Evolutionary conservation across 2,329 filamentous ascomycete species (phyloP).

Genomic region (Venturia carpophila): DNA sequence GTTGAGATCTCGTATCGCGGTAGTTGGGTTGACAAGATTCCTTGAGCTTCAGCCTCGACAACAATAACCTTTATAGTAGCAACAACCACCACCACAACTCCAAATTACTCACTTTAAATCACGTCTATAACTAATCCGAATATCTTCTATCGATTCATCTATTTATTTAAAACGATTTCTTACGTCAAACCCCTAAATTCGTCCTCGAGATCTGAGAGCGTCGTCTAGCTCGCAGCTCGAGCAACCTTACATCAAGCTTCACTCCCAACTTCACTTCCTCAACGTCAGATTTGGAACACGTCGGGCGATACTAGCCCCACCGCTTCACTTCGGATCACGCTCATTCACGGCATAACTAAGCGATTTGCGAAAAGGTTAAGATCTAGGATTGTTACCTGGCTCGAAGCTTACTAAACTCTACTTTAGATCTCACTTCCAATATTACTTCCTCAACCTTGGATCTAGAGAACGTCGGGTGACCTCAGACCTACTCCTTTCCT

Average conservation of each 20-base stretch:
- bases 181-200: not conserved
- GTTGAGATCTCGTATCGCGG: not conserved
- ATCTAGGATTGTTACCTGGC: not conserved
- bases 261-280: not conserved
- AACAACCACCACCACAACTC: not conserved
- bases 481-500: too few relatives aligned
- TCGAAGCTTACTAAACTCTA: too few relatives aligned
- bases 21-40: not conserved
- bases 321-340: not conserved
- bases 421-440: too few relatives aligned
- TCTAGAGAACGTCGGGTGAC: too few relatives aligned
- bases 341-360: not conserved
- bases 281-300: not conserved
- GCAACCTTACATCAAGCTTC: not conserved
- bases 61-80: not conserved
- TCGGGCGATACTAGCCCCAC: not conserved
- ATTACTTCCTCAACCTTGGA: too few relatives aligned
- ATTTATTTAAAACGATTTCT: not conserved
- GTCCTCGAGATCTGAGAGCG: not conserved
- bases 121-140: not conserved
- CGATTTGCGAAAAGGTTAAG: too few relatives aligned
- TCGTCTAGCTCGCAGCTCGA: not conserved
- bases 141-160: not conserved
- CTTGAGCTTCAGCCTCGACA: constrained; percentile 1
- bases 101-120: not conserved